Conservation (phyloP, 306 rosid species). For the Vigna reflexopilosa region DNA sequence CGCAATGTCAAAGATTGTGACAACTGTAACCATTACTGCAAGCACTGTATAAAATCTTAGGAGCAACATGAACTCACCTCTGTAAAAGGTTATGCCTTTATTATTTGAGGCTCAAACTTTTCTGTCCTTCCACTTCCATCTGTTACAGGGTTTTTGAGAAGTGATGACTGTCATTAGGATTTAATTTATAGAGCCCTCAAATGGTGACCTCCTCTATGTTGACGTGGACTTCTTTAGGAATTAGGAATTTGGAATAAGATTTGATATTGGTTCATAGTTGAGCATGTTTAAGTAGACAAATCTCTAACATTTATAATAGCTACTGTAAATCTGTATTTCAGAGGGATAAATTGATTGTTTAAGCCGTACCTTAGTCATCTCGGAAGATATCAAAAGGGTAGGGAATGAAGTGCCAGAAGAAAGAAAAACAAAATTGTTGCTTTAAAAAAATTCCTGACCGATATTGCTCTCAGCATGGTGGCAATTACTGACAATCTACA, state of each 20-base stretch:
- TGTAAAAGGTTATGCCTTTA: not conserved
- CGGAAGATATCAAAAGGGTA: not conserved
- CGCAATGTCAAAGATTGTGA: not conserved
- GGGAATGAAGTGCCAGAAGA: conserved; percentile 14
- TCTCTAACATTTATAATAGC: conserved; percentile 33
- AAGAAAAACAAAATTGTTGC: conserved; percentile 3
- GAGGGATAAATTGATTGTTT: conserved; percentile 27
- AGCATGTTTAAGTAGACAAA: conserved; percentile 24
- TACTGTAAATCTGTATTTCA: not conserved
- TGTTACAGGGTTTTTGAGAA: not conserved
- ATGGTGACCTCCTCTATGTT: not conserved
- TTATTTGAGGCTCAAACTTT: not conserved
- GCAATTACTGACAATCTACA: conserved; percentile 7
- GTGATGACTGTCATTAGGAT: conserved; percentile 37
- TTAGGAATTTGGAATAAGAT: conserved; percentile 13
- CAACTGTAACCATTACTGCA: not conserved
- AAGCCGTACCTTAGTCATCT: not conserved
- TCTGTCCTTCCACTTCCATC: not conserved
- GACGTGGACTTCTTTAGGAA: not conserved
- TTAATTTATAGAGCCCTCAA: not conserved
- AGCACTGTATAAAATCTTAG: not conserved
- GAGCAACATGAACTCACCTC: not conserved
- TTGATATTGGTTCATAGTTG: conserved; percentile 6
- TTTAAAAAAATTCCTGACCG: not conserved
- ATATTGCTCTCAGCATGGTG: conserved; percentile 2